These are phyloP conservation scores for Suillus subluteus DNA, from an alignment of 768 basidiomycete species.

Conservation along the genomic window DNA sequence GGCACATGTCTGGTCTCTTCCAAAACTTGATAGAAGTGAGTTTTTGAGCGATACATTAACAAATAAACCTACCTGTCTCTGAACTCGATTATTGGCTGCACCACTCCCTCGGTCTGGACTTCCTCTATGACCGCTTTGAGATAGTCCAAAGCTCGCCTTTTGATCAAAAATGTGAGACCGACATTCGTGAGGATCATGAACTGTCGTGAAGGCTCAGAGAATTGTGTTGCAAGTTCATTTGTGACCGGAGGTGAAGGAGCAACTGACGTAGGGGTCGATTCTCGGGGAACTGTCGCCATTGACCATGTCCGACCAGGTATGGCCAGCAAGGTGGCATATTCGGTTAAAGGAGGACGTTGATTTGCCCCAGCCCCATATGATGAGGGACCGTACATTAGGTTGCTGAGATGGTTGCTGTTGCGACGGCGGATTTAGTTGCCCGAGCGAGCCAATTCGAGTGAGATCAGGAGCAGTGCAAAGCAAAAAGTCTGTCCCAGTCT, in stretches of 20 bases:
- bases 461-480: conserved; percentile 79
- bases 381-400: conserved; percentile 42
- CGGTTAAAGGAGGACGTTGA: conserved; percentile 68
- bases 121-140: conserved; percentile 82
- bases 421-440: conserved; percentile 55
- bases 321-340: conserved; percentile 76
- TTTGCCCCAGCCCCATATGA: conserved; percentile 44
- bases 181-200: conserved; percentile 90
- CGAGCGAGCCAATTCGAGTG: conserved; percentile 69
- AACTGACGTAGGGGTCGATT: conserved; percentile 36
- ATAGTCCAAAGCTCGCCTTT: conserved; percentile 85
- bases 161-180: conserved; percentile 78
- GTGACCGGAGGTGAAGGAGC: conserved; percentile 56
- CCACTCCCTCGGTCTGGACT: conserved; percentile 73
- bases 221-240: conserved; percentile 85
- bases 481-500: conserved; percentile 73
- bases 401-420: conserved; percentile 42
- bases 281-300: conserved; percentile 60
- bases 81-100: conserved; percentile 82
- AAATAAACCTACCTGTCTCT: conserved; percentile 63
- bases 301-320: conserved; percentile 88
- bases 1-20: conserved; percentile 88
- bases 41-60: neutral
- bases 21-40: conserved; percentile 60
- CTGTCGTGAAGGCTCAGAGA: conserved; percentile 71